Base-by-base conservation (phyloP, 495 filamentous ascomycete genomes). In the Aspergillus olivimuriae region DNA sequence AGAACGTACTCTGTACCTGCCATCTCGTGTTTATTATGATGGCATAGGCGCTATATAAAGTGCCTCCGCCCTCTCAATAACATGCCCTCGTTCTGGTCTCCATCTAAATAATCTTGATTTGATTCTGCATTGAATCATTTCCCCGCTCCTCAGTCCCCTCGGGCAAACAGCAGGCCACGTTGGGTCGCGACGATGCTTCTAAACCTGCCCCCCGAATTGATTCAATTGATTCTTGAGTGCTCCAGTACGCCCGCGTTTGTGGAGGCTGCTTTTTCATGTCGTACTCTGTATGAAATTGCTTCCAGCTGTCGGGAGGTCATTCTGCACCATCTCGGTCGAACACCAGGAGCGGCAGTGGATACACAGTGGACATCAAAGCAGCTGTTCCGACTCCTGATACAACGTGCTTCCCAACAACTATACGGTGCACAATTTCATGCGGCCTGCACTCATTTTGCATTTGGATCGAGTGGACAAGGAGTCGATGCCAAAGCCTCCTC, bases 241-340 rank as follows among this genome's bases (percentile, higher is more conserved):
- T 60, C 60, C 23, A 61, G 56, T 10, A 56, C 61, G 0, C 45
- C 62, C 4, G 41, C 56, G 4, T 73, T 60, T 33, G 42, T 71
- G 16, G 63, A 73, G 31, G 48, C 52, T 3, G 56, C 67, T 4
- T 50, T 60, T 22, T 48, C 53, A 34, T 66, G 60, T 38, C 63
- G 51, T 12, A 39, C 47, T 40, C 75, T 95, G n/a, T 88, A 92
- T 75, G 86, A 87, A 71, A 72, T 94, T 52, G 89, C 90, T 41
- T 86, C 86, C 12, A 86, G 78, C 56, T 94, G 84, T 28, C 58
- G 64, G 9, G 54, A 64, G 33, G 50, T 63, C 3, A 48, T 70
- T 11, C 10, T 64, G 4, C 48, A 60, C 34, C 69, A 68, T 33
- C 43, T 73, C n/a, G 20, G 35, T 22, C 44, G 56, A n/a, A 65